Conservation (phyloP, 345 rosid species). For the Erucastrum elatum region DNA sequence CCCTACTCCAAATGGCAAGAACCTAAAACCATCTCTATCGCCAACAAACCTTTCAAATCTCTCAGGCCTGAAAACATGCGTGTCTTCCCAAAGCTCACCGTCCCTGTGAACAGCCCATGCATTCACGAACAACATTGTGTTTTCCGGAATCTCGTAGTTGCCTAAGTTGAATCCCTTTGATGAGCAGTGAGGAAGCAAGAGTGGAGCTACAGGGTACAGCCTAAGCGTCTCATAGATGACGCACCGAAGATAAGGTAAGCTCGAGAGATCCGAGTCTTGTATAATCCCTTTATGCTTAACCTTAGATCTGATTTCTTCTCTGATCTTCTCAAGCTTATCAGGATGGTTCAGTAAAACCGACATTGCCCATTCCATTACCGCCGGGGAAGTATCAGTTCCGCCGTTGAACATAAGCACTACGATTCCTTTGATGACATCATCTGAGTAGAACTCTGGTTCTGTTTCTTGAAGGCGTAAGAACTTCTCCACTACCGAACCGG, state of each 20-base stretch:
- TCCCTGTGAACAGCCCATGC: slow-evolving; percentile 60
- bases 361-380: slow-evolving; percentile 63
- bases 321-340: slow-evolving; percentile 48
- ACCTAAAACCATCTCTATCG: slow-evolving; percentile 42
- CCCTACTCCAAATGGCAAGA: slow-evolving; percentile 64
- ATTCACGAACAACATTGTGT: slow-evolving; percentile 49
- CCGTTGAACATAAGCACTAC: slow-evolving; percentile 52
- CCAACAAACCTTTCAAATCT: slow-evolving; percentile 48
- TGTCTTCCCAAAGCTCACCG: slow-evolving; percentile 51
- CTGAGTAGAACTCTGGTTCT: slow-evolving; percentile 52
- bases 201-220: slow-evolving; percentile 56
- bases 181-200: slow-evolving; percentile 55
- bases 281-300: slow-evolving; percentile 42
- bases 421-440: slow-evolving; percentile 51
- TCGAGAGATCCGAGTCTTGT: slow-evolving; percentile 51
- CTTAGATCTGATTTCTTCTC: slow-evolving; percentile 44
- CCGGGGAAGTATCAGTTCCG: slow-evolving; percentile 53
- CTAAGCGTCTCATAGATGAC: slow-evolving; percentile 59
- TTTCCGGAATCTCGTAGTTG: slow-evolving; percentile 47
- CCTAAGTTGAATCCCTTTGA: slow-evolving; percentile 47
- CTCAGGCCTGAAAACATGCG: slow-evolving; percentile 52
- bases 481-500: slow-evolving; percentile 42
- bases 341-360: slow-evolving; percentile 57
- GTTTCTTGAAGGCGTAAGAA: slow-evolving; percentile 49
- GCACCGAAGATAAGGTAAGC: slow-evolving; percentile 59